A percentile compares a stretch with the other conserved stretches of the same genome.
These are phyloP conservation scores for Elaeis guineensis DNA, from an alignment of 176 grass and related monocot species.

Conservation along the genomic window DNA sequence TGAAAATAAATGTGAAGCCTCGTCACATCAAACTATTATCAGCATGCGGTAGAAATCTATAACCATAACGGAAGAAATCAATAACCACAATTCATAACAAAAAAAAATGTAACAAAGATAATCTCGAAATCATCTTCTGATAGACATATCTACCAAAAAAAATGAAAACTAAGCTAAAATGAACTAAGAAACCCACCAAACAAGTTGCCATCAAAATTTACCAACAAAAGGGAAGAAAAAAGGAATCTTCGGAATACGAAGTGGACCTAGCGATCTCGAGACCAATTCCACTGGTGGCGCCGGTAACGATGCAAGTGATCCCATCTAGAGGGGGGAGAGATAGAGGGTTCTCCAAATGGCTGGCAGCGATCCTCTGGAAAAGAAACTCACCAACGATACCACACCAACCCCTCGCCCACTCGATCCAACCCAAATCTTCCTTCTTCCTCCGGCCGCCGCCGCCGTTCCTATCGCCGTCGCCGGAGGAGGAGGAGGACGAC, in stretches of 20 bases:
- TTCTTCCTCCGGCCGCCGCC: conserved; percentile 24
- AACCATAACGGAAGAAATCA: too few relatives aligned
- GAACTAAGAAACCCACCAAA: too few relatives aligned
- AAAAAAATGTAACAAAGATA: too few relatives aligned
- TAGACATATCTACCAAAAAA: too few relatives aligned
- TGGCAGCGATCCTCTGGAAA: conserved; percentile 95
- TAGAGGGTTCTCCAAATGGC: conserved; percentile 82
- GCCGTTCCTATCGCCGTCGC: neutral
- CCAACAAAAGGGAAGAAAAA: too few relatives aligned
- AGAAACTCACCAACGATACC: conserved; percentile 71
- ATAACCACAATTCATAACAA: too few relatives aligned
- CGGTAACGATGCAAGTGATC: conserved; percentile 62
- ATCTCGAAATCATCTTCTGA: too few relatives aligned
- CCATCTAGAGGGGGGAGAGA: conserved; percentile 65
- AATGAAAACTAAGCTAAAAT: too few relatives aligned
- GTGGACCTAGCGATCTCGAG: conserved; percentile 84
- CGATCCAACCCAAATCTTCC: conserved; percentile 83
- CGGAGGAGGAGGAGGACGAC: neutral
- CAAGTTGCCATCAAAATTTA: too few relatives aligned
- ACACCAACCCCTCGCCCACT: conserved; percentile 71
- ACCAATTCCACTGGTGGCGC: conserved; percentile 90
- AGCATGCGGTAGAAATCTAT: too few relatives aligned
- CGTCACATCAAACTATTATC: too few relatives aligned
- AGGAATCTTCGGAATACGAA: neutral
- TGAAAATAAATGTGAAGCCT: too few relatives aligned